Evolutionary conservation across 2,329 filamentous ascomycete genomes (phyloP).

Genomic region (Botryotinia calthae): DNA sequence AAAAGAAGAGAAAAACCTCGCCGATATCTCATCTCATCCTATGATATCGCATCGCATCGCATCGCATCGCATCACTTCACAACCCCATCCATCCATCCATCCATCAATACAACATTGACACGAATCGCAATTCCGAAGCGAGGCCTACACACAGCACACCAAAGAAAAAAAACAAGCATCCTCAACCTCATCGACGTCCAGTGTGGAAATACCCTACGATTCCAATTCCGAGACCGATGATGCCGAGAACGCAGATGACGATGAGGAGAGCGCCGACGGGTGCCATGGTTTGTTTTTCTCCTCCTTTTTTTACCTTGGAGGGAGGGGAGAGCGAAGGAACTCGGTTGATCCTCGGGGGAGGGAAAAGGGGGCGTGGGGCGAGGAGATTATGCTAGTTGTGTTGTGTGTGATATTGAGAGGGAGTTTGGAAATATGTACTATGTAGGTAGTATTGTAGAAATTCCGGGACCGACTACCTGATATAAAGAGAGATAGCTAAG

Average conservation of each 20-base stretch:
- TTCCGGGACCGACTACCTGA: no score
- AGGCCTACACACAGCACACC: background rate
- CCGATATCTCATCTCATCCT: no score
- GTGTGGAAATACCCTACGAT: background rate
- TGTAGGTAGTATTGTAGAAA: no score
- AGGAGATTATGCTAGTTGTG: background rate
- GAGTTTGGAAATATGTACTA: background rate
- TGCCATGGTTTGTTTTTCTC: background rate
- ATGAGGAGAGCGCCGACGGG: background rate
- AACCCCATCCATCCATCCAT: no score
- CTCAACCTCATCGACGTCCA: background rate
- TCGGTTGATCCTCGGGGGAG: background rate
- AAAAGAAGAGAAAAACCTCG: no score
- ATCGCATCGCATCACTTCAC: no score
- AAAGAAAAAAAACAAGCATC: background rate
- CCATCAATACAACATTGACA: background rate
- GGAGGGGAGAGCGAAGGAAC: fast-evolving
- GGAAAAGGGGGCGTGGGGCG: background rate
- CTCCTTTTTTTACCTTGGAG: no score
- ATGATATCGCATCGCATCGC: no score
- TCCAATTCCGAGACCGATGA: background rate
- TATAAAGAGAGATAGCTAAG: no score
- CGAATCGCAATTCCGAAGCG: no score
- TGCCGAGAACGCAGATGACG: background rate
- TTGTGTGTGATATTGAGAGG: background rate